Conservation (phyloP, 352 stramenopile species). For the Globisporangium rhizosaccharum region DNA sequence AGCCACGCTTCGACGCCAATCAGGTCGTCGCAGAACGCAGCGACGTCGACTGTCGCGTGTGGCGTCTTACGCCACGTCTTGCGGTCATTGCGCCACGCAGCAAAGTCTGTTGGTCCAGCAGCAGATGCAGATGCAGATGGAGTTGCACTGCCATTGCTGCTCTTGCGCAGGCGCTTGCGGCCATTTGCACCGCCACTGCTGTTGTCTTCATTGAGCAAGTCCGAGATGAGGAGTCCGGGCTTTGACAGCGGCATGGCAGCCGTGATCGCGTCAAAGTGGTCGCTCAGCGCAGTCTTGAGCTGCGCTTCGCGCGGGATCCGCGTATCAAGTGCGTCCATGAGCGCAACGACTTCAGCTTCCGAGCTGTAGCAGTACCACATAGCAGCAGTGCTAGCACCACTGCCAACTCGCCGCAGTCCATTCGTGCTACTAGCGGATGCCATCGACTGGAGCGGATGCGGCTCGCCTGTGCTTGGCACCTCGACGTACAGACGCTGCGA, state of each 20-base stretch:
- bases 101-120: conserved; percentile 25
- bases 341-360: conserved; percentile 47
- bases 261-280: conserved; percentile 57
- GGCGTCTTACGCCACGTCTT: conserved; percentile 47
- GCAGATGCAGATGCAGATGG: not conserved
- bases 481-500: conserved; percentile 66
- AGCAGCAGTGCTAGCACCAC: too few species aligned
- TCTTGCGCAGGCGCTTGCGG: conserved; percentile 40
- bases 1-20: conserved; percentile 58
- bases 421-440: conserved; percentile 1
- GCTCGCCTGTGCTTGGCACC: conserved; percentile 32
- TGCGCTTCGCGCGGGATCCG: conserved; percentile 42
- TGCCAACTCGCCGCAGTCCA: conserved; percentile 5
- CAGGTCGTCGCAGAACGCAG: conserved; percentile 54
- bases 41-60: conserved; percentile 29
- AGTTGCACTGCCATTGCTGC: conserved; percentile 36
- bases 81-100: conserved; percentile 55
- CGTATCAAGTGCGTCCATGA: conserved; percentile 55
- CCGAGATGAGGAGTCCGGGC: conserved; percentile 65
- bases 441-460: conserved; percentile 36
- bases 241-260: conserved; percentile 69
- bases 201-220: conserved; percentile 65
- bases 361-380: conserved; percentile 66
- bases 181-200: conserved; percentile 10
- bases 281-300: conserved; percentile 40